These are phyloP conservation scores for Echinochloa phyllopogon DNA, from an alignment of 176 grass and related monocot genomes.

Conservation along the genomic window DNA sequence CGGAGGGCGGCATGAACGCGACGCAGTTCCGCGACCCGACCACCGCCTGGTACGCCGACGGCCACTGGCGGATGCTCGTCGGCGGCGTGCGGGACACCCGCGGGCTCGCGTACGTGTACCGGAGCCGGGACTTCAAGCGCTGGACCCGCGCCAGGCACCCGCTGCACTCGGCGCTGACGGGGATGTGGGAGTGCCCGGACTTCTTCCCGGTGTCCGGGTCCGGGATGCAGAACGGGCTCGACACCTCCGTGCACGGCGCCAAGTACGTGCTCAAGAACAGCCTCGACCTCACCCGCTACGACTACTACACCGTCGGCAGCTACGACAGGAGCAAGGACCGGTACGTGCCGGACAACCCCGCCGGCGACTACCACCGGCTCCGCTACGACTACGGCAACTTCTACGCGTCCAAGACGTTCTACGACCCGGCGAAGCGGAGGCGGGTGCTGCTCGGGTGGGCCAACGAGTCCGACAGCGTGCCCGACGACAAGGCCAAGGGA, in stretches of 20 bases:
- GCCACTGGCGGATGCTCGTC: conserved; percentile 60
- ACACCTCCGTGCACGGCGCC: neutral
- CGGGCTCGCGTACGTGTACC: conserved; percentile 44
- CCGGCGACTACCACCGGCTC: neutral
- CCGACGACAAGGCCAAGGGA: conserved; percentile 3
- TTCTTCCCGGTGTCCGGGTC: conserved; percentile 63
- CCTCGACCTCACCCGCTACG: neutral
- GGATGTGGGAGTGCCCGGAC: conserved; percentile 95
- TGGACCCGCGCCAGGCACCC: conserved; percentile 25
- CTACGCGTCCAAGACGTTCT: conserved; percentile 81
- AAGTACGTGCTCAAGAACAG: conserved; percentile 28
- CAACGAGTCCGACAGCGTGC: conserved; percentile 14
- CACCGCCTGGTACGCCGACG: conserved; percentile 51
- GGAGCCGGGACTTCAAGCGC: conserved; percentile 4
- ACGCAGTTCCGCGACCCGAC: conserved; percentile 68
- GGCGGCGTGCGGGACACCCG: conserved; percentile 33
- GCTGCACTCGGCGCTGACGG: conserved; percentile 59
- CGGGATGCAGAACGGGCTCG: neutral
- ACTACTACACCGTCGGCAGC: conserved; percentile 18
- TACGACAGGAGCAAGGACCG: neutral
- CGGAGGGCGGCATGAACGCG: conserved; percentile 37
- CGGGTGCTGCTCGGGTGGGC: neutral
- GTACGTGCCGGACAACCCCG: neutral
- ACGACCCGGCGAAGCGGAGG: conserved; percentile 1
- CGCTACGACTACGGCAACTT: conserved; percentile 78